phyloP scores from a whole-genome alignment of 2,329 filamentous ascomycete species.

The Botrytis pseudocinerea region DNA sequence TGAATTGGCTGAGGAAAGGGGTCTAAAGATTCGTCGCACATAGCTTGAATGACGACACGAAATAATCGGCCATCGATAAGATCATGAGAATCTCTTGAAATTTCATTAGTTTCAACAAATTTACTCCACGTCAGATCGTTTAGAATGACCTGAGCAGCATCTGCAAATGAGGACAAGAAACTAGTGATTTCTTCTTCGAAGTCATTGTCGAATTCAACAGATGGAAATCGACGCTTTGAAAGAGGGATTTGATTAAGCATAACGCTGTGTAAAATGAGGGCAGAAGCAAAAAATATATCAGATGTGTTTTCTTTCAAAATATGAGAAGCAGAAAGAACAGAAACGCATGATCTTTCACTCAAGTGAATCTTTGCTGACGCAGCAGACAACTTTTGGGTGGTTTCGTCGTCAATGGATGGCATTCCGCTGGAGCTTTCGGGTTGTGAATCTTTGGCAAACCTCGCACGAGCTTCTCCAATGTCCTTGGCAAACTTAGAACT shows the following conservation, averaged over 20 bases:
- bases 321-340: slow-evolving; percentile 36
- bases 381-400: slow-evolving; percentile 27
- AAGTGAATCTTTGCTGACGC: slow-evolving; percentile 31
- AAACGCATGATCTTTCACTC: slow-evolving; percentile 42
- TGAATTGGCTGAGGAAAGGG: slow-evolving; percentile 28
- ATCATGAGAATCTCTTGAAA: slow-evolving; percentile 52
- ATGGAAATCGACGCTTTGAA: slow-evolving; percentile 42
- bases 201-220: slow-evolving; percentile 40
- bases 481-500: slow-evolving; percentile 25
- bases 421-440: background rate
- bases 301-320: slow-evolving; percentile 39
- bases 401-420: slow-evolving; percentile 21
- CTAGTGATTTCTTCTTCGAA: slow-evolving; percentile 41
- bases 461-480: slow-evolving; percentile 25
- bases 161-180: slow-evolving; percentile 45
- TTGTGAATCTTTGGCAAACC: slow-evolving; percentile 23
- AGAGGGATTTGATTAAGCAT: slow-evolving; percentile 46
- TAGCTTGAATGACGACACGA: slow-evolving; percentile 36
- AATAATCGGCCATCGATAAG: slow-evolving; percentile 55
- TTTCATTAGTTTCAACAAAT: slow-evolving; percentile 31
- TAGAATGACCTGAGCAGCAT: slow-evolving; percentile 41
- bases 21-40: slow-evolving; percentile 31
- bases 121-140: slow-evolving; percentile 37
- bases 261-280: slow-evolving; percentile 47
- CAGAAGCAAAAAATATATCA: slow-evolving; percentile 40